These are phyloP conservation scores for Chlorella vulgaris DNA, from an alignment of 139 green algal species.

Conservation along the genomic window DNA sequence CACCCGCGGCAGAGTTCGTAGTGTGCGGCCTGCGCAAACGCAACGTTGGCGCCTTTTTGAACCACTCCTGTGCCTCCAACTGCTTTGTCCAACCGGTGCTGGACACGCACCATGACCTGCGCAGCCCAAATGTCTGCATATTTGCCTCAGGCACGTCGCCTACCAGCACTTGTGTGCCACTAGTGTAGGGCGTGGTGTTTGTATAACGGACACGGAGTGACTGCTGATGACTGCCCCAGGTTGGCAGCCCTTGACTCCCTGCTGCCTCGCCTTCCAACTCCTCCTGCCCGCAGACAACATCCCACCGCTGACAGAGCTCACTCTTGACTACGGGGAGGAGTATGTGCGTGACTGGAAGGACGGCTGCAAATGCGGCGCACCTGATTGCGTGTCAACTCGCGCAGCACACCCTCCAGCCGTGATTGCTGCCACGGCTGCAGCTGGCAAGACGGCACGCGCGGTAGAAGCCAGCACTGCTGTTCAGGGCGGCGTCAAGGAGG, in stretches of 20 bases:
- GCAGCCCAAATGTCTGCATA: conserved; percentile 21
- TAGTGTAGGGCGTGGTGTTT: too few relatives aligned
- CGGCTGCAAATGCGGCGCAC: conserved; percentile 33
- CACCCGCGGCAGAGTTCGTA: conserved; percentile 6
- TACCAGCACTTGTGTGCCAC: too few relatives aligned
- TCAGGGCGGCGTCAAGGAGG: too few relatives aligned
- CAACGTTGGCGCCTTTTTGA: conserved; percentile 37
- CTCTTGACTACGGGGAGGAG: conserved; percentile 43
- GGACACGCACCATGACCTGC: conserved; percentile 39
- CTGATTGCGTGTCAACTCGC: conserved; percentile 16
- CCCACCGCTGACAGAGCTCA: conserved; percentile 49
- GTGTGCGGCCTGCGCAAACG: conserved; percentile 27
- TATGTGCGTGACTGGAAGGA: conserved; percentile 12
- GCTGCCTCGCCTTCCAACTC: too few relatives aligned
- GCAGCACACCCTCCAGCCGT: too few relatives aligned
- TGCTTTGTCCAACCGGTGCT: conserved; percentile 54
- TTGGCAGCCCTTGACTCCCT: not conserved
- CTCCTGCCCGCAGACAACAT: conserved; percentile 40
- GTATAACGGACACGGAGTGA: not conserved
- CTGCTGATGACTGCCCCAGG: not conserved
- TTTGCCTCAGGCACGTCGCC: conserved; percentile 30
- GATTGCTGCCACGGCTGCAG: not conserved
- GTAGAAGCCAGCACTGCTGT: too few relatives aligned
- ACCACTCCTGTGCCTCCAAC: conserved; percentile 49
- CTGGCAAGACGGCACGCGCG: too few relatives aligned